These are phyloP conservation scores for Psilocybe subaeruginosa DNA, from an alignment of 768 basidiomycete species.

Conservation along the genomic window DNA sequence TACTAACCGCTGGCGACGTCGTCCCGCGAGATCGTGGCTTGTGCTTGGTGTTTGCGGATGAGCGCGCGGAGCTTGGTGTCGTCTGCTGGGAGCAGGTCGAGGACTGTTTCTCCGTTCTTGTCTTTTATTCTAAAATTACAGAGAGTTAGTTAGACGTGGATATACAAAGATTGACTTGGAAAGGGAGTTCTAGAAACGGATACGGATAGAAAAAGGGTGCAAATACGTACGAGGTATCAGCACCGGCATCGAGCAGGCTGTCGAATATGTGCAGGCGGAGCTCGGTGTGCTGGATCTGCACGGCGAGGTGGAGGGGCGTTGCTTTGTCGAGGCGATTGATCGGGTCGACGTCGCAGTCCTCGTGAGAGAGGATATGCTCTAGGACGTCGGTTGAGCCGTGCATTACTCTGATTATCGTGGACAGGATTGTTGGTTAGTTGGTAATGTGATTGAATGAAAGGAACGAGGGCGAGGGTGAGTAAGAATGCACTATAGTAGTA, in stretches of 20 bases:
- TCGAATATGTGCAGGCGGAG: conserved; percentile 57
- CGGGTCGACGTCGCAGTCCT: conserved; percentile 82
- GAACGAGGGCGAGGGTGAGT: too few species aligned
- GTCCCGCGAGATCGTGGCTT: conserved; percentile 49
- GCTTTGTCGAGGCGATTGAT: conserved; percentile 68
- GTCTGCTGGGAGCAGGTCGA: conserved; percentile 56
- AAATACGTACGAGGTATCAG: conserved; percentile 60
- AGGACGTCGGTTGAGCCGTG: conserved; percentile 64
- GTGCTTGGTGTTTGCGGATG: conserved; percentile 57
- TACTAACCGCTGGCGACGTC: conserved; percentile 69
- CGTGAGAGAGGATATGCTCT: conserved; percentile 72
- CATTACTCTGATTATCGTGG: conserved; percentile 40
- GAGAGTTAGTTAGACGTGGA: too few species aligned
- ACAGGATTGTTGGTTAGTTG: neutral
- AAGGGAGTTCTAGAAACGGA: too few species aligned
- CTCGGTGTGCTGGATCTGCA: conserved; percentile 56
- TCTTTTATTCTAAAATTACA: conserved; percentile 63
- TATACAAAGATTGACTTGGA: too few species aligned
- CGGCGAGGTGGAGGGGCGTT: conserved; percentile 81
- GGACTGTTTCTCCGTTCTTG: conserved; percentile 60
- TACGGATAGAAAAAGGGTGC: too few species aligned
- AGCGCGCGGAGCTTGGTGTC: conserved; percentile 54
- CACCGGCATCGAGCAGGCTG: conserved; percentile 79
- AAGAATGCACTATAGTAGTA: neutral
- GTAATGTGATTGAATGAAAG: too few species aligned